Evolutionary conservation across 768 basidiomycete genomes (phyloP).

Genomic region (Boletus sp.): DNA sequence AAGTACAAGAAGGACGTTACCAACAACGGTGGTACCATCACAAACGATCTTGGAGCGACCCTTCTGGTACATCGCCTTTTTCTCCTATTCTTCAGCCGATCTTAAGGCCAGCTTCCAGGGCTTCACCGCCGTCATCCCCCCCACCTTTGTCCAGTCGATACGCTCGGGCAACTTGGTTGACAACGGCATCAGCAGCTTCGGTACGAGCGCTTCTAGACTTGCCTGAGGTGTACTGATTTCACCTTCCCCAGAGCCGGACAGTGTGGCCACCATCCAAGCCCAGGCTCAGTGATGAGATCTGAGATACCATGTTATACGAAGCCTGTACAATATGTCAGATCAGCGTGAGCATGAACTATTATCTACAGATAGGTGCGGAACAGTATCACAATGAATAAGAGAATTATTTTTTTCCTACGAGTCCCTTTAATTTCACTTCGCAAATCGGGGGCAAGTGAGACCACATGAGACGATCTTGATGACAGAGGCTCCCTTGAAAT

Average conservation of each 20-base stretch:
- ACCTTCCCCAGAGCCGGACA: conserved; percentile 15
- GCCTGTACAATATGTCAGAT: background rate
- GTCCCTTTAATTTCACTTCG: background rate
- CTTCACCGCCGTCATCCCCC: conserved; percentile 18
- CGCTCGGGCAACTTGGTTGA: background rate
- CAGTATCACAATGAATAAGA: background rate
- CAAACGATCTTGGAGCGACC: conserved; percentile 1
- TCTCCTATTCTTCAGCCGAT: background rate
- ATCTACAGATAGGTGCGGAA: background rate
- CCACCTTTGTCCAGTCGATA: background rate
- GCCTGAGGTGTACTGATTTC: background rate
- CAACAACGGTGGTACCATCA: conserved; percentile 4
- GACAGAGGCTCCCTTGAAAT: too few relatives aligned
- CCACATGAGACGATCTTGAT: background rate
- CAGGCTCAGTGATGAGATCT: background rate
- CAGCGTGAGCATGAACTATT: background rate
- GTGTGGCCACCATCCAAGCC: background rate
- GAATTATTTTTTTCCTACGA: background rate
- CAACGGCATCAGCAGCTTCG: conserved; percentile 12
- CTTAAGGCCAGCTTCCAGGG: conserved; percentile 3
- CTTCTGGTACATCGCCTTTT: background rate
- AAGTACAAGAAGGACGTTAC: conserved; percentile 9
- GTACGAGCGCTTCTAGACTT: conserved; percentile 2
- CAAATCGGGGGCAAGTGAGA: background rate
- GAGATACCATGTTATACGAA: background rate